Evolutionary conservation across 805 yeast genomes (phyloP), one percentile per base, ranked within the genome.

Genomic region (Lachancea sp.): DNA sequence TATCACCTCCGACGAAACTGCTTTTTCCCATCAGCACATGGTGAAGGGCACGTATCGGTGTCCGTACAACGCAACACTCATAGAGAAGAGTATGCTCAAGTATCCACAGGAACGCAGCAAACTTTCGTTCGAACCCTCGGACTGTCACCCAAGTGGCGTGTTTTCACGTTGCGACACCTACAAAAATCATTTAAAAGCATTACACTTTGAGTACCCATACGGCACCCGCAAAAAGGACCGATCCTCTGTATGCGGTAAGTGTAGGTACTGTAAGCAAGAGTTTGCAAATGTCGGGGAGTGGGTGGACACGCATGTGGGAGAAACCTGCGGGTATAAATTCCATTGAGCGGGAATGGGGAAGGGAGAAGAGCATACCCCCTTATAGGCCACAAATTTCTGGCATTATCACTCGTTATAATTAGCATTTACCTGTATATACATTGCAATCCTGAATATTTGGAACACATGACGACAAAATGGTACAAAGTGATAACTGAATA

Each of bases 131-230:
- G 63, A 55, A 29, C 55, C 64, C 2, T 52, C 56, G 6, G 50
- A 50, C 36, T 87, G 96, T 57, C 97, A 88, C 58, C 75, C 76
- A 40, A 77, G 86, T 6, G 97, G 97, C 4, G 79, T 83, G 22
- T 88, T 88, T 54, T 78, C 88, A 9, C 71, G 97, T 37, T 83
- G 96, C 58, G 97, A 88, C 58, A 88, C 97, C 4, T 88, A 77
- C 65, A 88, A 88, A 56, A 88, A 88, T 63, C 97, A 88, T 63
- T 68, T 88, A 46, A 85, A 84, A 59, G 94, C 96, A 2, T 72
- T 88, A 46, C 97, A 88, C 57, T 88, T 88, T 60, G 82, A 77
- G 48, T 88, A 88, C 61, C 96, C 96, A 4, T 73, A 74, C 29
- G 95, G 95, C 5, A 87, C 95, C 3, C 77, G 80, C 56, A 86